A percentile compares a stretch with the other conserved stretches of the same genome.
These are phyloP conservation scores for Mycoemilia scoparia DNA, from an alignment of 192 early-diverging fungal species.

Conservation along the genomic window DNA sequence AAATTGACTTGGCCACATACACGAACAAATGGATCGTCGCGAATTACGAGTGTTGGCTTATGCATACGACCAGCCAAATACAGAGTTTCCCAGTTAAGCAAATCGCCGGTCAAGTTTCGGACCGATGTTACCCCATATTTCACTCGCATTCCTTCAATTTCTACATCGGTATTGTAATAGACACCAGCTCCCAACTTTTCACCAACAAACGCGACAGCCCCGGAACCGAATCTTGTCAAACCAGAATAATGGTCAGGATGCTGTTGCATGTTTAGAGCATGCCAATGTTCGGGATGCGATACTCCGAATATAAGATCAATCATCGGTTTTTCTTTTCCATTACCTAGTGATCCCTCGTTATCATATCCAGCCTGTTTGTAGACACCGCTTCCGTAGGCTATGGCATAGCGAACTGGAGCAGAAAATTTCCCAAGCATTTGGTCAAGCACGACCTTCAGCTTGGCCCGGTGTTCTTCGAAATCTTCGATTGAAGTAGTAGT, in stretches of 20 bases:
- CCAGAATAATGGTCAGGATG: slow-evolving; percentile 84
- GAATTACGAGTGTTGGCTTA: slow-evolving; percentile 51
- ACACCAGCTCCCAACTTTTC: slow-evolving; percentile 76
- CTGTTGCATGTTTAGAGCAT: slow-evolving; percentile 86
- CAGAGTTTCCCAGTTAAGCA: slow-evolving; percentile 86
- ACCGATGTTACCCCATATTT: slow-evolving; percentile 97
- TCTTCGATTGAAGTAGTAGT: too few species aligned
- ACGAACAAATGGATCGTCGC: slow-evolving; percentile 22
- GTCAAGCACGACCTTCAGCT: slow-evolving; percentile 6
- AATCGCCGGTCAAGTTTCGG: slow-evolving; percentile 65
- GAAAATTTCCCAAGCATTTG: slow-evolving; percentile 11
- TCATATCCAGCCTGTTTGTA: slow-evolving; percentile 77
- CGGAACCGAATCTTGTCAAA: slow-evolving; percentile 50
- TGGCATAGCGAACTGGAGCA: slow-evolving; percentile 39
- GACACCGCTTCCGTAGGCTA: slow-evolving; percentile 93
- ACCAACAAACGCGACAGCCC: slow-evolving; percentile 53
- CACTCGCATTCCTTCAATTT: slow-evolving; percentile 64
- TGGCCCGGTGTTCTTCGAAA: too few species aligned
- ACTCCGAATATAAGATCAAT: slow-evolving; percentile 94
- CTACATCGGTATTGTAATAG: slow-evolving; percentile 89
- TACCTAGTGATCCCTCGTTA: slow-evolving; percentile 1
- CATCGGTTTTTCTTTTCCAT: too few species aligned
- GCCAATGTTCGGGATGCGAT: slow-evolving; percentile 90
- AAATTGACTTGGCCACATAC: slow-evolving; percentile 63
- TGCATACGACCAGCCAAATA: slow-evolving; percentile 95